Evolutionary conservation across 352 stramenopile species (phyloP), one percentile per base, ranked within the genome.

Genomic region (Phytophthora ohioensis): DNA sequence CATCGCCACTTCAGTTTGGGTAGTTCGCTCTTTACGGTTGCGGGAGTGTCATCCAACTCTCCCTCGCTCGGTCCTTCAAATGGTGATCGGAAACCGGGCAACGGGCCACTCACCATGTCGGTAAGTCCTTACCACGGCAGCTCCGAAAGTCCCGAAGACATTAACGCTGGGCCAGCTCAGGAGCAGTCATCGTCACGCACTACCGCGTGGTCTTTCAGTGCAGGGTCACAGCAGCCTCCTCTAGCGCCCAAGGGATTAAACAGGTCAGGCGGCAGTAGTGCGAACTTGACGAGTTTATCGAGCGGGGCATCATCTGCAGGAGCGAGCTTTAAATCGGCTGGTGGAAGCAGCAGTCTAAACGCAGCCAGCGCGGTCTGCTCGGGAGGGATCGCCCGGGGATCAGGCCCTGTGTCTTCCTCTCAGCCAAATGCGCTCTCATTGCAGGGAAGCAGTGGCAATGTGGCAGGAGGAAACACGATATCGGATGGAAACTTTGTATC

Each of bases 21-120:
- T 7, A 94, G 80, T 49, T 75, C 84, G 8, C 71, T 95, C 0
- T 96, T 96, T 70, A 88, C 79, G 5, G 89, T 94, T 10, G 64
- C 62, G 15, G 66, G 48, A 0, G 45, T 79, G 2, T 73, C 73
- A 0, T 53, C 66, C 13, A 42, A 56, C 11, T 76, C 74, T 41
- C 63, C 70, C 57, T 48, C 53, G 4, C 21, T 78, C 8, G 60
- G 73, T 30, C 52, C 58, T 11, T 35, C 15, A 32, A 70, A 30
- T 51, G 62, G 60, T 39, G 74, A 81, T 62, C 60, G 66, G 2
- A 81, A 76, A 60, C 12, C 47, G 30, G 62, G 60, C n/a, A 64
- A 34, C 10, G 62, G 57, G 10, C 54, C 63, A 35, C 30, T 76
- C 17, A 62, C 62, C 4, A 70, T 78, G 49, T 71, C 70, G 5